These are phyloP conservation scores for Sugiyamaella neomexicana DNA, from an alignment of 1,139 yeast species.

Conservation along the genomic window DNA sequence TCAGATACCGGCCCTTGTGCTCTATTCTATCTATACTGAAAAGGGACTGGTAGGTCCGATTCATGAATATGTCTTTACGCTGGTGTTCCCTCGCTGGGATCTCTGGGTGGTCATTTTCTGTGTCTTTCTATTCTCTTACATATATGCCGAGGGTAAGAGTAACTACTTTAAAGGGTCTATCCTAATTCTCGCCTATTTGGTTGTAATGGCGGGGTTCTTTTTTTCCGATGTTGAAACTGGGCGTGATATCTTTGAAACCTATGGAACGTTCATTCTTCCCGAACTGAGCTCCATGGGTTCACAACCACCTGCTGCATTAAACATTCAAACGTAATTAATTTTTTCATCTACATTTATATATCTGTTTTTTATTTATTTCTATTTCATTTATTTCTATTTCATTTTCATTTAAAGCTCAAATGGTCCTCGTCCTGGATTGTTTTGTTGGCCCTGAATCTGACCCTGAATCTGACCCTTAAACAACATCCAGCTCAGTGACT, in stretches of 20 bases:
- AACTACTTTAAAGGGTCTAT: constrained; percentile 96
- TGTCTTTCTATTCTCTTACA: constrained; percentile 85
- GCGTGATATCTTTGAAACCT: constrained; percentile 10
- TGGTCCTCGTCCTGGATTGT: no score
- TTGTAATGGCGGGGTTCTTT: constrained; percentile 80
- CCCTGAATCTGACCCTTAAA: no score
- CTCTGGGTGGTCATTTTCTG: constrained; percentile 81
- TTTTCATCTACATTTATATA: background rate
- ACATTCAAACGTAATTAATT: constrained; percentile 4
- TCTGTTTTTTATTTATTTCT: background rate
- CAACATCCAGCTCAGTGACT: no score
- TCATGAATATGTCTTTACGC: constrained; percentile 61
- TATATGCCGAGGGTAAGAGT: constrained; percentile 95
- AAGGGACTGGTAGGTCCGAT: constrained; percentile 33
- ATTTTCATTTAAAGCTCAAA: no score
- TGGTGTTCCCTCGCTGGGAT: constrained; percentile 96
- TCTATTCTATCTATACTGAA: constrained; percentile 62
- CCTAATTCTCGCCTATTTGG: constrained; percentile 73
- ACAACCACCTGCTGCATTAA: constrained; percentile 9
- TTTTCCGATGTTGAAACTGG: constrained; percentile 45
- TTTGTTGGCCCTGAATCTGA: no score
- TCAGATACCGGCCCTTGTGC: constrained; percentile 88
- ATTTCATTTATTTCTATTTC: background rate
- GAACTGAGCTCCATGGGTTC: background rate
- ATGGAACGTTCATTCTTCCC: constrained; percentile 16